Evolutionary conservation across 2,329 filamentous ascomycete genomes (phyloP).

Genomic region (Epichloe aotearoae): DNA sequence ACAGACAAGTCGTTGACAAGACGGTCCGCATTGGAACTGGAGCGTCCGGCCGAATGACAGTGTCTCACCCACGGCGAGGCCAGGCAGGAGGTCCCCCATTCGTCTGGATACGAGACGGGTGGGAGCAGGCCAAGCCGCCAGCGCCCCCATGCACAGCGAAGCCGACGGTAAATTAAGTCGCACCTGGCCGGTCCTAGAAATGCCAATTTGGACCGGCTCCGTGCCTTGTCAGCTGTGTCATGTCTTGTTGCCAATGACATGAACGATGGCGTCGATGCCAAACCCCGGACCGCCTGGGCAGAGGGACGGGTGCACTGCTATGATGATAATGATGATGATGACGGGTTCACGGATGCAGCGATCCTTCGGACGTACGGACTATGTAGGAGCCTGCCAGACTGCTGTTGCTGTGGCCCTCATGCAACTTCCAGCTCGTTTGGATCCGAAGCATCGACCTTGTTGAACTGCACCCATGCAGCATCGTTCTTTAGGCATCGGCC

Average conservation of each 20-base stretch:
- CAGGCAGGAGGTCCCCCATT: slow-evolving; percentile 4
- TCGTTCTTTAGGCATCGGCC: background rate
- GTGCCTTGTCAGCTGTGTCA: background rate
- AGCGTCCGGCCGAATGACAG: background rate
- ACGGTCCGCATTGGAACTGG: background rate
- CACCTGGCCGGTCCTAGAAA: background rate
- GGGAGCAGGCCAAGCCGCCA: slow-evolving; percentile 1
- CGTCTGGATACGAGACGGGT: slow-evolving; percentile 1
- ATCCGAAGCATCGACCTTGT: background rate
- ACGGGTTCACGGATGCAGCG: background rate
- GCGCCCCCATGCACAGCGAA: slow-evolving; percentile 1
- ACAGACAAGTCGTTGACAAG: background rate
- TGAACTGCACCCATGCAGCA: background rate
- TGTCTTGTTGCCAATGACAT: background rate
- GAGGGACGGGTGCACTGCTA: background rate
- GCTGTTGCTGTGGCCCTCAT: background rate
- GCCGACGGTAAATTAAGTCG: slow-evolving; percentile 2
- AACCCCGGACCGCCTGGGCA: slow-evolving; percentile 1
- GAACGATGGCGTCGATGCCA: background rate
- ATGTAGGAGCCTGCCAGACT: background rate
- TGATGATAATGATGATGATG: background rate
- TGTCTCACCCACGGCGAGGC: background rate
- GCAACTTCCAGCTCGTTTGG: background rate
- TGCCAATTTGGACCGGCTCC: background rate
- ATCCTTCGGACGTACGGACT: background rate